Percentiles rank a stretch among this genome's conserved stretches.
These are phyloP conservation scores for Rhodocollybia butyracea DNA, from an alignment of 768 basidiomycete genomes.

Conservation along the genomic window DNA sequence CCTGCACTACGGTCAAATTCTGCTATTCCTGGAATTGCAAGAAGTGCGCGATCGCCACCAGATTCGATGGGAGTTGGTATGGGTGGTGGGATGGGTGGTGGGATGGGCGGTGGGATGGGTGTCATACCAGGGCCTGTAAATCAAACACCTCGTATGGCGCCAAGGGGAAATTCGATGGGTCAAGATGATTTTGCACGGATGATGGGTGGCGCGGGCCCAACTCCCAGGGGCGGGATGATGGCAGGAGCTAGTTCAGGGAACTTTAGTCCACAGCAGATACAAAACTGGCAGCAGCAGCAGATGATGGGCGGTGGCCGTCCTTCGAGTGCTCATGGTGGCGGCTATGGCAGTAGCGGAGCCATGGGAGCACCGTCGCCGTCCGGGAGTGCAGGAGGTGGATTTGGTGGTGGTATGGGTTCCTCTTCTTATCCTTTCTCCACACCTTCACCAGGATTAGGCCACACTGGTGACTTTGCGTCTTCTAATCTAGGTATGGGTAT, in stretches of 20 bases:
- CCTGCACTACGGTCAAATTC: slow-evolving; percentile 55
- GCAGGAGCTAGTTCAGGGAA: slow-evolving; percentile 22
- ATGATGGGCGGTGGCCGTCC: slow-evolving; percentile 6
- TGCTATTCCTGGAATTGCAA: slow-evolving; percentile 69
- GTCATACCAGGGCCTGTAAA: not conserved
- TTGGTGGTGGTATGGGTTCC: slow-evolving; percentile 19
- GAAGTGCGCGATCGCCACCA: slow-evolving; percentile 74
- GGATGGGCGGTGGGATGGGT: slow-evolving; percentile 19
- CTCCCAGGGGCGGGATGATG: slow-evolving; percentile 14
- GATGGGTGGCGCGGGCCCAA: slow-evolving; percentile 35
- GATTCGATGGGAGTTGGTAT: slow-evolving; percentile 36
- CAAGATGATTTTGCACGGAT: slow-evolving; percentile 56
- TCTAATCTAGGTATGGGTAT: slow-evolving; percentile 7
- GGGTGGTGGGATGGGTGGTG: slow-evolving; percentile 4
- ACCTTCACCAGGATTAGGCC: slow-evolving; percentile 7
- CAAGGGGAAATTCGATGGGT: slow-evolving; percentile 34
- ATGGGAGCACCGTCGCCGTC: slow-evolving; percentile 38
- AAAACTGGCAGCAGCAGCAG: slow-evolving; percentile 32
- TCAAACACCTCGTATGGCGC: slow-evolving; percentile 39
- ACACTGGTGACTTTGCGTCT: slow-evolving; percentile 4
- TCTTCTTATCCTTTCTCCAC: slow-evolving; percentile 10
- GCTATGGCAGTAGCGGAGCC: not conserved
- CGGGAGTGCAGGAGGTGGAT: slow-evolving; percentile 29
- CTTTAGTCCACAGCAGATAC: slow-evolving; percentile 30
- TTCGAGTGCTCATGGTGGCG: slow-evolving; percentile 3